Evolutionary conservation across 148 eudicot genomes (phyloP), one percentile per base, ranked within the genome.

Genomic region (Arbutus unedo): DNA sequence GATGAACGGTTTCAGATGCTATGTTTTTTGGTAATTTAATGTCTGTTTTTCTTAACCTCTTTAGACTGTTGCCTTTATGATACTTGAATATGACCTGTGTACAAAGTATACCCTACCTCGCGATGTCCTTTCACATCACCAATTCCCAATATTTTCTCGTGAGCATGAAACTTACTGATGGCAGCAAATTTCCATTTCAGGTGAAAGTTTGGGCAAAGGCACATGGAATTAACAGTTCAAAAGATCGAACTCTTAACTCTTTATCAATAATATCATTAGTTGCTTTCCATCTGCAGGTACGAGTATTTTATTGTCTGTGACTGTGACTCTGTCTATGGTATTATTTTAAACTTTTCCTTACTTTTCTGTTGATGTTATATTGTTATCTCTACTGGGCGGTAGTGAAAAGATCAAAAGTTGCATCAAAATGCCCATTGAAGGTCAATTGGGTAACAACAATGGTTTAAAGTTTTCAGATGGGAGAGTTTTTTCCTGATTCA

Each of bases 271-370:
- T 82, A 64, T 64, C 41, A 64, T 64, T 96, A 89, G 97, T 88
- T 60, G 94, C 98, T 86, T 93, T 96, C 83, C 99, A 96, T 92
- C 90, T 96, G 76, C 99, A 96, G 98, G 99, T 94, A 85, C 67
- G 73, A 51, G 82, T 75, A 23, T 21, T 64, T 64, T 78, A 23
- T 44, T 31, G 38, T 31, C 1, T 31, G 0, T 31, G 38, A 31
- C 38, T 31, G 38, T 31, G 38, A 31, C 38, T 38, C 53, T 50
- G 10, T 71, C 43, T 15, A 31, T 8, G 53, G 73, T 15, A 14
- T 66, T 10, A 4, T 25, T 16, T 2, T 1, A 10, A 47, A 13
- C 51, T 41, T 53, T 3, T 49, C 1, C 41, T 49, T 78, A 77
- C 18, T 25, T 83, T 16, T 9, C 44, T 4, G 25, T 53, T 51